Base-by-base conservation (phyloP, 2,329 filamentous ascomycete species). In the Aspergillus versicolor region DNA sequence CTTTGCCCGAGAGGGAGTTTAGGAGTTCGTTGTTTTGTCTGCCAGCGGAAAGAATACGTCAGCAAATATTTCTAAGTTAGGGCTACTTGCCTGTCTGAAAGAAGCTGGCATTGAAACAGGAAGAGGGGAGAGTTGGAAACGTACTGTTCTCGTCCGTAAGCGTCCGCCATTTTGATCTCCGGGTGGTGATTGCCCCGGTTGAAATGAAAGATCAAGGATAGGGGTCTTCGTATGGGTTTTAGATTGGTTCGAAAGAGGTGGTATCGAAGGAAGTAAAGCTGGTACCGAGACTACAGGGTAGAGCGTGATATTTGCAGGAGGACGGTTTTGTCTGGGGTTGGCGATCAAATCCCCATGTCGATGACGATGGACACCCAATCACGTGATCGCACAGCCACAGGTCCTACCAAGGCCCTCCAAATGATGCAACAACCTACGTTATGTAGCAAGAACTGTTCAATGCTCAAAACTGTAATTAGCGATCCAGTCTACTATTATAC, bases 11-110 rank as follows among this genome's bases (percentile, higher is more conserved):
- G 38, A 99, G 88, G 73, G 96, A 92, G 69, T 93, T 88, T 56
- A 99, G 89, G 67, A 93, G 92, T 65, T 90, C 87, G 78, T 97
- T 96, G 80, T 99, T 99, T 77, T 99, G 94, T 68, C 85, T 86
- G 61, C 9, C 8, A 45, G 27, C 3, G n/a, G 7, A 2, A 32
- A 12, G 24, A 22, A 1, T 12, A 24, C 5, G 37, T 50, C 30
- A 50, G 47, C 21, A 12, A 8, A 27, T 42, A 15, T 57, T 64
- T 60, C 64, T 52, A 59, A 57, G 38, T 38, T 15, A n/a, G 1
- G 12, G 13, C 13, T n/a, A 6, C n/a, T 34, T 9, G 9, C 45
- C 22, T 2, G 27, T 22, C 13, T 17, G 5, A 32, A 17, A 42
- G 3, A 11, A n/a, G n/a, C 22, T 12, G 19, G 13, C 5, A 22